These are phyloP conservation scores for Fermentozyma sake DNA, from an alignment of 1,139 yeast genomes.

Conservation along the genomic window DNA sequence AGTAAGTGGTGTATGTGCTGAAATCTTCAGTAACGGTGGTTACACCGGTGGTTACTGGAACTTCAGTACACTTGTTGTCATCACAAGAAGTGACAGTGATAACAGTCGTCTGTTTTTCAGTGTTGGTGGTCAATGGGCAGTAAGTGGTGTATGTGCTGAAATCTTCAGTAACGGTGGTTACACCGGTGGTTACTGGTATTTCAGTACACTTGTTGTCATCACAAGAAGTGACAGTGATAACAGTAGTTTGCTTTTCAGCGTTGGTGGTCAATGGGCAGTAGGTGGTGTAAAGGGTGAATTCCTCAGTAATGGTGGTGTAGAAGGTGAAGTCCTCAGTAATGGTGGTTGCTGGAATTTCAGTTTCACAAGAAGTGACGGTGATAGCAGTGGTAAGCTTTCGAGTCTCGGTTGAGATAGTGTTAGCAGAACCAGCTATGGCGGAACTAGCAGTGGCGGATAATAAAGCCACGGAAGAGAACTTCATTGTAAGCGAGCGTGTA, in stretches of 20 bases:
- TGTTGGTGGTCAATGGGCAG: conserved; percentile 6
- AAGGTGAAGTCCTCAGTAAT: conserved; percentile 21
- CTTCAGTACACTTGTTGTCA: conserved; percentile 17
- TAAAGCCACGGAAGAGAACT: conserved; percentile 21
- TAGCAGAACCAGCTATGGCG: conserved; percentile 11
- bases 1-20: conserved; percentile 18
- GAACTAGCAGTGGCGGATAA: conserved; percentile 19
- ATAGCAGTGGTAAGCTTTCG: conserved; percentile 16
- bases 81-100: conserved; percentile 24
- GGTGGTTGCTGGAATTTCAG: conserved; percentile 20
- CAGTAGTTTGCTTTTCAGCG: no score
- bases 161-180: conserved; percentile 4
- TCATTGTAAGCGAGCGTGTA: conserved; percentile 26
- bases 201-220: conserved; percentile 15
- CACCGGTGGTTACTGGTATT: conserved; percentile 24
- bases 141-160: conserved; percentile 1
- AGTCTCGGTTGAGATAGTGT: no score
- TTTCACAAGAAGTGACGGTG: conserved; percentile 22
- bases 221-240: conserved; percentile 13
- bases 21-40: conserved; percentile 16
- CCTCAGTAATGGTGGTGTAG: conserved; percentile 21
- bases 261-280: conserved; percentile 15
- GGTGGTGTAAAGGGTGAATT: conserved; percentile 15
- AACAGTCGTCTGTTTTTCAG: conserved; percentile 15
- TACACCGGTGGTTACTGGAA: conserved; percentile 27